These are phyloP conservation scores for Rhizoclosmatium hyalinum DNA, from an alignment of 371 early-diverging fungal genomes.

Conservation along the genomic window DNA sequence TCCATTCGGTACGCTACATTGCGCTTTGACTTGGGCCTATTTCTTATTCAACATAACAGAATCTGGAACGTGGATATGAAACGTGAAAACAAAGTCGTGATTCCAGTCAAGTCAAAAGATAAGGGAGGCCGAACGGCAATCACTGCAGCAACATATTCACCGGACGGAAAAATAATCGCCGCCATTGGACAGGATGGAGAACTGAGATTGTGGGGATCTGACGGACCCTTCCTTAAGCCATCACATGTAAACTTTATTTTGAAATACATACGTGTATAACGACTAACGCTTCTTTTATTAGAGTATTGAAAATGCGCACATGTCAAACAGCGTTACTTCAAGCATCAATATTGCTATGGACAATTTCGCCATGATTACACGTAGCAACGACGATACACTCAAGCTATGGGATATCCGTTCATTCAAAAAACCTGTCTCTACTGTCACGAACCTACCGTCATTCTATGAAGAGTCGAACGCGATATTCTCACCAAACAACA, in stretches of 20 bases:
- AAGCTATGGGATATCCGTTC: constrained; percentile 94
- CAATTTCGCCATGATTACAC: constrained; percentile 69
- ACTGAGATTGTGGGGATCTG: constrained; percentile 50
- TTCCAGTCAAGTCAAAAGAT: constrained; percentile 77
- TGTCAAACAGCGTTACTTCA: constrained; percentile 72
- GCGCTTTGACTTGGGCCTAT: background rate
- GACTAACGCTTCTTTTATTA: constrained; percentile 18
- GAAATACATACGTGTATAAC: constrained; percentile 4
- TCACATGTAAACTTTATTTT: constrained; percentile 43
- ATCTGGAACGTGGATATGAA: constrained; percentile 87
- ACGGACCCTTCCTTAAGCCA: constrained; percentile 56
- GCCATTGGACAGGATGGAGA: constrained; percentile 60
- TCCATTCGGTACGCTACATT: constrained; percentile 68
- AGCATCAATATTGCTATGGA: constrained; percentile 73
- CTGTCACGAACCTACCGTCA: constrained; percentile 65
- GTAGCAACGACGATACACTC: constrained; percentile 64
- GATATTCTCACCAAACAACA: constrained; percentile 88
- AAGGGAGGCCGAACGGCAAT: constrained; percentile 70
- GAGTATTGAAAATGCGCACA: constrained; percentile 76
- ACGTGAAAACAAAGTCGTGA: constrained; percentile 75
- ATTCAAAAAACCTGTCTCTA: constrained; percentile 68
- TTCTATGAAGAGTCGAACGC: constrained; percentile 84
- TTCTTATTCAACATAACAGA: constrained; percentile 36
- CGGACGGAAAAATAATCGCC: constrained; percentile 73
- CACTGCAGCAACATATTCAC: constrained; percentile 71